Percentiles rank a stretch among this genome's conserved stretches.
These are phyloP conservation scores for Dipteronia dyeriana DNA, from an alignment of 345 rosid species.

Conservation along the genomic window DNA sequence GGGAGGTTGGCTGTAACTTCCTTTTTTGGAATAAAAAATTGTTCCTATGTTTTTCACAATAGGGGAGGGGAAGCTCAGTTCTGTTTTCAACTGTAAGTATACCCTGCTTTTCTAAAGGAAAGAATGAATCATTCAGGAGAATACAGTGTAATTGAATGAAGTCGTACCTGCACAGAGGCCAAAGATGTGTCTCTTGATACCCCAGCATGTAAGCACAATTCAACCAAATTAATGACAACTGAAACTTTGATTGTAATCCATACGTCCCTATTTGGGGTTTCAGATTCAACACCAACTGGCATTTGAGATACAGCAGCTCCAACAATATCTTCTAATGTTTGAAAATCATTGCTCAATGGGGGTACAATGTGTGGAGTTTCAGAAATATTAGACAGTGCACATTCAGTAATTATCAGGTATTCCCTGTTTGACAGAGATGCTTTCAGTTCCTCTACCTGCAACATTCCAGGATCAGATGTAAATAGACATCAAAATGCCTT, in stretches of 20 bases:
- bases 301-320: slow-evolving; percentile 49
- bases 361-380: slow-evolving; percentile 74
- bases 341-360: slow-evolving; percentile 45
- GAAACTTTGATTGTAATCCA: slow-evolving; percentile 77
- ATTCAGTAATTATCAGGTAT: slow-evolving; percentile 87
- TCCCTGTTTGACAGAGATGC: slow-evolving; percentile 81
- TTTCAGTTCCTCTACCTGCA: slow-evolving; percentile 82
- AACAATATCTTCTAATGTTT: slow-evolving; percentile 39
- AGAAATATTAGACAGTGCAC: slow-evolving; percentile 82
- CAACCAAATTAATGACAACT: slow-evolving; percentile 68
- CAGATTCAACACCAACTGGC: slow-evolving; percentile 36
- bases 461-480: slow-evolving; percentile 28
- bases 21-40: not conserved
- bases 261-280: slow-evolving; percentile 36
- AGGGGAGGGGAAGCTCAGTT: not conserved
- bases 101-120: not conserved
- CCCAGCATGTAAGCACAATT: slow-evolving; percentile 75
- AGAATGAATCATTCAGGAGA: not conserved
- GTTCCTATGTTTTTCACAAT: not conserved
- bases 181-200: slow-evolving; percentile 68
- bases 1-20: too few species aligned
- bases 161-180: slow-evolving; percentile 75
- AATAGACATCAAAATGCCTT: not conserved
- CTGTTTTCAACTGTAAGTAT: not conserved
- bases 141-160: slow-evolving; percentile 2